A percentile compares a stretch with the other conserved stretches of the same genome.
Evolutionary conservation across 2,329 filamentous ascomycete species (phyloP).

Genomic region (Domatiomyces globalis): DNA sequence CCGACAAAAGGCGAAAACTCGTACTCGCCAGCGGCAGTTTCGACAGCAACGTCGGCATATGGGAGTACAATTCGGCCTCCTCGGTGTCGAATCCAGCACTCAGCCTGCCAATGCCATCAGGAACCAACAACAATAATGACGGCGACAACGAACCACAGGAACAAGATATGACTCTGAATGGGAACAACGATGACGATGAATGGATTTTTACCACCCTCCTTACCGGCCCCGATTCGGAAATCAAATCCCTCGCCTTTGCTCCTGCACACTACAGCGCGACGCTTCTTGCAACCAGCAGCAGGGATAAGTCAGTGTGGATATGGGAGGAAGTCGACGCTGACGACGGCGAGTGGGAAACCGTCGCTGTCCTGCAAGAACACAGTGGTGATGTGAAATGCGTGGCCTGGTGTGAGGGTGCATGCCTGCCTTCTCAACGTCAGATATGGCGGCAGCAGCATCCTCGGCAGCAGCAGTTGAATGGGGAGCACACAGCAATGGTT

Average conservation of each 20-base stretch:
- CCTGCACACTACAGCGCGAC: slow-evolving; percentile 45
- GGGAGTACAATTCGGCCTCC: slow-evolving; percentile 35
- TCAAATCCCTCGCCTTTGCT: slow-evolving; percentile 61
- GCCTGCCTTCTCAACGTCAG: not conserved
- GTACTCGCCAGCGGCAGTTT: slow-evolving; percentile 88
- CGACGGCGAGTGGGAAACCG: slow-evolving; percentile 81
- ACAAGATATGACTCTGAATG: slow-evolving; percentile 13
- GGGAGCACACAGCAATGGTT: slow-evolving; percentile 7
- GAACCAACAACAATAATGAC: not conserved
- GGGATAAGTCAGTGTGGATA: slow-evolving; percentile 94
- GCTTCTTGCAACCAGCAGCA: slow-evolving; percentile 75
- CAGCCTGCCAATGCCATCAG: slow-evolving; percentile 5
- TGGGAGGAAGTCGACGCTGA: slow-evolving; percentile 92
- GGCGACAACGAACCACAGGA: not conserved
- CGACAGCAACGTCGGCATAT: slow-evolving; percentile 78
- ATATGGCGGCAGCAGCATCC: not conserved
- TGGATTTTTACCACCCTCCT: slow-evolving; percentile 88
- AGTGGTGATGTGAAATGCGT: slow-evolving; percentile 91
- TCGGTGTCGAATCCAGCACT: slow-evolving; percentile 6
- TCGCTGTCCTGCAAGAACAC: slow-evolving; percentile 88
- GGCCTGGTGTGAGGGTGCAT: slow-evolving; percentile 63
- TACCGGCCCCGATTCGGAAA: slow-evolving; percentile 89
- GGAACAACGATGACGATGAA: slow-evolving; percentile 52
- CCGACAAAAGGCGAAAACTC: slow-evolving; percentile 40
- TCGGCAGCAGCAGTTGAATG: slow-evolving; percentile 23